Evolutionary conservation across 768 basidiomycete species (phyloP), one percentile per base, ranked within the genome.

Genomic region (Kockovaella imperatae): DNA sequence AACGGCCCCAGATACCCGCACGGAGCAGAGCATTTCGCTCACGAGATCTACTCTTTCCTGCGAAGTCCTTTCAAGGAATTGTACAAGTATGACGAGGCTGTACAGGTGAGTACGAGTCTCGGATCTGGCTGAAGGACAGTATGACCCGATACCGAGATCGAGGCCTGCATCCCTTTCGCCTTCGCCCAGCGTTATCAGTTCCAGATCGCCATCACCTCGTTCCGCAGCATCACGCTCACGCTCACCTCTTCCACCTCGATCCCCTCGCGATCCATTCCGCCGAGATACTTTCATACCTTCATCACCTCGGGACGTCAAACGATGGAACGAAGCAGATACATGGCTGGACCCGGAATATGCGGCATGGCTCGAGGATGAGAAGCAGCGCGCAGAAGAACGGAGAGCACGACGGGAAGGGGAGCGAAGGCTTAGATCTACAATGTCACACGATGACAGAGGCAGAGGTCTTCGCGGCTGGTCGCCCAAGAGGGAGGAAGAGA

Each of bases 11-110:
- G 75, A 21, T 76, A 81, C 46, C 76, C 78, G 49, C 70, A 75
- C 21, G 85, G 87, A 57, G 85, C 90, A 10, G 90, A 96, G 65
- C 90, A 95, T 70, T 91, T 95, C 72, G 86, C 84, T 6, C 90
- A 96, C 72, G 90, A 96, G 72, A 77, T 95, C 31, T 95, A 93
- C 67, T 80, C 78, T 34, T 96, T 86, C 67, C 76, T 93, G 17
- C 79, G 90, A 42, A 91, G 88, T 7, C 90, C 90, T 1, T 93
- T 81, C 69, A 80, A 81, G 59, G 87, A 90, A 69, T 76, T 95
- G 20, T 78, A 80, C 43, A 76, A 79, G 10, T 96, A 91, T 64
- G 90, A 96, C 67, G 76, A 76, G 13, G 77, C 80, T 4, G 86
- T 81, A 13, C 89, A 95, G 79, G 89, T 86, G 58, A 54, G 67